phyloP scores from a whole-genome alignment of 129 eudicot genomes.

The Saposhnikovia divaricata region DNA sequence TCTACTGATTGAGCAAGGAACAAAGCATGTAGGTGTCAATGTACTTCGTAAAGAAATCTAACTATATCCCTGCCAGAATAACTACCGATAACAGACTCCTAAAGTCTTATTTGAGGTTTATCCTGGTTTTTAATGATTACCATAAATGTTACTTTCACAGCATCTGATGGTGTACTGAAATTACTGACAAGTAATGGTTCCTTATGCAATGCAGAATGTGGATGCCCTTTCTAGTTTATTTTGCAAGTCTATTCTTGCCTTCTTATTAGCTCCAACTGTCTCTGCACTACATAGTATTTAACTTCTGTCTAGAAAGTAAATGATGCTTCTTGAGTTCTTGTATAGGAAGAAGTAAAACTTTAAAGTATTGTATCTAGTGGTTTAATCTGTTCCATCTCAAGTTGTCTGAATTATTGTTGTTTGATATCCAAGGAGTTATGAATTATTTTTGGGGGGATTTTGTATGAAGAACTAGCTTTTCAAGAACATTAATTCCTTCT shows the following conservation, averaged over 20 bases:
- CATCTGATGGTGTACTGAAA: not conserved
- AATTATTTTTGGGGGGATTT: not conserved
- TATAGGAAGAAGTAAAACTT: not conserved
- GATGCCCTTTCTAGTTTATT: not conserved
- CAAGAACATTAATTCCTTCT: not conserved
- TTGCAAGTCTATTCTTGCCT: not conserved
- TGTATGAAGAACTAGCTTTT: not conserved
- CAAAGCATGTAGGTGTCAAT: too few species aligned
- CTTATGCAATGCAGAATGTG: not conserved
- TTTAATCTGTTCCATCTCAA: too few species aligned
- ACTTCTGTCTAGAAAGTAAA: not conserved
- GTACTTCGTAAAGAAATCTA: not conserved
- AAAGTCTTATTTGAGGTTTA: not conserved
- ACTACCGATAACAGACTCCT: not conserved
- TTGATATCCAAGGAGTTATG: too few species aligned
- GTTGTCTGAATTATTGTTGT: too few species aligned
- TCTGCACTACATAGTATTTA: not conserved
- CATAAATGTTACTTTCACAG: not conserved
- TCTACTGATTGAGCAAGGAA: not conserved
- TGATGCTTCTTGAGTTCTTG: conserved; percentile 5
- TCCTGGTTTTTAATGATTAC: not conserved
- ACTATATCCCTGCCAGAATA: not conserved
- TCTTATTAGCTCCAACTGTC: not conserved
- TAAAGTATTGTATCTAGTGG: not conserved
- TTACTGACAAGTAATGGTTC: not conserved